phyloP scores from a whole-genome alignment of 2,329 filamentous ascomycete species.

The Tolypocladium amazonense region DNA sequence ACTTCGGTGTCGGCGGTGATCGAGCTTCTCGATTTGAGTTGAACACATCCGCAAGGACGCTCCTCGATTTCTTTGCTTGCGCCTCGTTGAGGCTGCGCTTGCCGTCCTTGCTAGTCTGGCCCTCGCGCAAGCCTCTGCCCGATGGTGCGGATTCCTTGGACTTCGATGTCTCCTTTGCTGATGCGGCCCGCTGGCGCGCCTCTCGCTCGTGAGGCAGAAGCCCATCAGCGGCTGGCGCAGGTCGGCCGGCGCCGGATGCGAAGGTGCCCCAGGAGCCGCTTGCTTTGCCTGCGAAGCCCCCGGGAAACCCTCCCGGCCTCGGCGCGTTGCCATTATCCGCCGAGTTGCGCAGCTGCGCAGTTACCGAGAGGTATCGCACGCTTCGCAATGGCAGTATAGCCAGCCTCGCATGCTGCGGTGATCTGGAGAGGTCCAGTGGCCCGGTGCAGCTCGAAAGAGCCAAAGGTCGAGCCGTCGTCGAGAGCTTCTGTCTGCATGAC shows the following conservation, averaged over 20 bases:
- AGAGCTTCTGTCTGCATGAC: constrained; percentile 23
- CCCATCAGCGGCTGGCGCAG: constrained; percentile 6
- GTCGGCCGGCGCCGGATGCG: constrained; percentile 2
- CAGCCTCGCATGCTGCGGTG: not conserved
- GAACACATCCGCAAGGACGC: constrained; percentile 22
- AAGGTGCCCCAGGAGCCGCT: constrained; percentile 11
- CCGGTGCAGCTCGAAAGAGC: not conserved
- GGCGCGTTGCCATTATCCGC: constrained; percentile 9
- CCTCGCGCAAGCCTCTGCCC: not conserved
- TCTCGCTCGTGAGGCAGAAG: constrained; percentile 28
- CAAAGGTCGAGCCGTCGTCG: constrained; percentile 7
- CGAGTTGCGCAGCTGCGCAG: constrained; percentile 9
- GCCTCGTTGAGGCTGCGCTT: constrained; percentile 1
- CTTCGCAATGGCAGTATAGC: constrained; percentile 3
- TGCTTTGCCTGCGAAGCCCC: constrained; percentile 10
- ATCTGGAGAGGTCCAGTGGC: not conserved
- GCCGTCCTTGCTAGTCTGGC: not conserved
- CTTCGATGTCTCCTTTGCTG: not conserved
- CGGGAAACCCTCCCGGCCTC: constrained; percentile 12
- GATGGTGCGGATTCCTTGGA: not conserved
- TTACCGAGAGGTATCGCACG: constrained; percentile 17
- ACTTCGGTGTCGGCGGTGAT: constrained; percentile 13
- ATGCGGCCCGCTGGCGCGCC: constrained; percentile 18
- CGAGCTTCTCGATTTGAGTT: constrained; percentile 15
- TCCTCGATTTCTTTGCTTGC: constrained; percentile 12